Evolutionary conservation across 106 monocot species (phyloP).

Genomic region (Dendrobium huoshanense): DNA sequence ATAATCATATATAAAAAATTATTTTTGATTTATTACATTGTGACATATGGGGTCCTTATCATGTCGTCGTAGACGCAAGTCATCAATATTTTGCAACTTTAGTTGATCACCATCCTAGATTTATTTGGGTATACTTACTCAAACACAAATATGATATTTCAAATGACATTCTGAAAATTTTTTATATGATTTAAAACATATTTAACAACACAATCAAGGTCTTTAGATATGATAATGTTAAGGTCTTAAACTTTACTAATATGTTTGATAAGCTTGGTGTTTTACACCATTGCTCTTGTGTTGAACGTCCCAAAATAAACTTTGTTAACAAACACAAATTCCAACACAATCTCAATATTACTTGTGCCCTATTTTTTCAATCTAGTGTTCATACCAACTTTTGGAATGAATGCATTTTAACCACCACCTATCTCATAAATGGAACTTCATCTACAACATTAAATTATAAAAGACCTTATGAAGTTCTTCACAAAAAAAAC

Average conservation of each 20-base stretch:
- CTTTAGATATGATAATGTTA: not conserved
- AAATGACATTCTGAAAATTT: not conserved
- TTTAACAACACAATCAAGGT: not conserved
- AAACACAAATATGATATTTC: not conserved
- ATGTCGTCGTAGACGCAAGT: not conserved
- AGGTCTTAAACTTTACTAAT: not conserved
- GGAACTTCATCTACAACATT: not conserved
- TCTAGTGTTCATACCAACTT: not conserved
- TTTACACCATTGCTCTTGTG: not conserved
- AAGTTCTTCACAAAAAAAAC: not conserved
- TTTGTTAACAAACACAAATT: not conserved
- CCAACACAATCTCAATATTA: not conserved
- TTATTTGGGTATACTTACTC: not conserved
- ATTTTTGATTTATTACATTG: not conserved
- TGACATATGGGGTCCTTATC: not conserved
- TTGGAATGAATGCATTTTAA: not conserved
- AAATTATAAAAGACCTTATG: not conserved
- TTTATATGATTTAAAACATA: not conserved
- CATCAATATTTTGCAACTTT: not conserved
- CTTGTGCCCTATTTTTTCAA: not conserved
- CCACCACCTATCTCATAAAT: not conserved
- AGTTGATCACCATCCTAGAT: not conserved
- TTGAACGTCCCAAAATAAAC: not conserved
- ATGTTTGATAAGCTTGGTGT: not conserved
- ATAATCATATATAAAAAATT: not conserved